A percentile compares a stretch with the other conserved stretches of the same genome.
Conservation (phyloP, 1,284 basidiomycete genomes). For the Butyriboletus appendiculatus region DNA sequence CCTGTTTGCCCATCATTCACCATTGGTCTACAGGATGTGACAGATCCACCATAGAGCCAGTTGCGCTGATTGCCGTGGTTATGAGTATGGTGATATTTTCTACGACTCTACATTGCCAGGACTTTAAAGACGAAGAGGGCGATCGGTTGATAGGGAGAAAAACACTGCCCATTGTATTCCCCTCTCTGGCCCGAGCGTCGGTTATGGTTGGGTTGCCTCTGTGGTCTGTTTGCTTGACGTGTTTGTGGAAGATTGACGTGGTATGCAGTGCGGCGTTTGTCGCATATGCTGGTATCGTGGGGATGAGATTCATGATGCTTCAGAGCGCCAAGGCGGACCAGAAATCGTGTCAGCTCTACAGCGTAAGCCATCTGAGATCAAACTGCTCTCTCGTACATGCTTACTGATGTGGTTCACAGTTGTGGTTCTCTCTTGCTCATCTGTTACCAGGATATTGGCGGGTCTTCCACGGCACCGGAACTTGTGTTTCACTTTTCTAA, state of each 20-base stretch:
- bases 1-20: neutral
- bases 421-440: constrained; percentile 37
- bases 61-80: constrained; percentile 26
- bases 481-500: constrained; percentile 12
- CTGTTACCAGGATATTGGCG: constrained; percentile 35
- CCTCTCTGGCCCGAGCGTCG: constrained; percentile 30
- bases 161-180: constrained; percentile 40
- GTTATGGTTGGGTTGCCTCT: constrained; percentile 32
- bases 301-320: constrained; percentile 30
- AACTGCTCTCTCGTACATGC: neutral
- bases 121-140: constrained; percentile 43
- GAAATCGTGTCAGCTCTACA: constrained; percentile 36
- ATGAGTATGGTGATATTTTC: constrained; percentile 30
- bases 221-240: constrained; percentile 33
- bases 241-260: constrained; percentile 28
- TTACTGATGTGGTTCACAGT: constrained; percentile 12
- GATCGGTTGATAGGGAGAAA: constrained; percentile 36
- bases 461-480: constrained; percentile 21
- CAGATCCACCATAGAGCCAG: constrained; percentile 25
- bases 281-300: constrained; percentile 33
- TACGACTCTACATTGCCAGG: constrained; percentile 44
- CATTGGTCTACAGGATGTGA: constrained; percentile 24
- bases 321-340: constrained; percentile 29
- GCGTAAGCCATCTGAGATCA: constrained; percentile 21
- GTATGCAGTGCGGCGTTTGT: constrained; percentile 31